Percentiles rank a stretch among this genome's conserved stretches.
Conservation (phyloP, 169 alveolate species). For the Perkinsus marinus region DNA sequence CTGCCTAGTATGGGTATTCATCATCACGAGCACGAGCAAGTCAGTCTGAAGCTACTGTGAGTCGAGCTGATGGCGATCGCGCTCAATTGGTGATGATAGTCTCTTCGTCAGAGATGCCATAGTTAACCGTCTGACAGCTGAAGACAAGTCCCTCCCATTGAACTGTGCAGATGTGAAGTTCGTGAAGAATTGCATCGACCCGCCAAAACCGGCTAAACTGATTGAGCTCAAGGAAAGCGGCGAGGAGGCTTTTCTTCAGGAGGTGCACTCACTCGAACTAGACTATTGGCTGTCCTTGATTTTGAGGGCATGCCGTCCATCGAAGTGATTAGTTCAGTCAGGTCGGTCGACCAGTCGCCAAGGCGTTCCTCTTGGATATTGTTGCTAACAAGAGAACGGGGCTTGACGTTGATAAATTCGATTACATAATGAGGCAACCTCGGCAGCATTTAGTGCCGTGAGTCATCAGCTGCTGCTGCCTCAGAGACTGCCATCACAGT, state of each 20-base stretch:
- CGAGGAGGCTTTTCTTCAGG: slow-evolving; percentile 3
- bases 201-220: not conserved
- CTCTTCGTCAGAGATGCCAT: not conserved
- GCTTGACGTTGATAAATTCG: slow-evolving; percentile 73
- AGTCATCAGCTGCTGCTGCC: slow-evolving; percentile 34
- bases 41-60: not conserved
- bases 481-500: slow-evolving; percentile 19
- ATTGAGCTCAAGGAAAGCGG: not conserved
- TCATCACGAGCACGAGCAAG: not conserved
- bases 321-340: too few species aligned
- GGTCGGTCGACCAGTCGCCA: not conserved
- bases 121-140: not conserved
- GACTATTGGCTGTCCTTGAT: too few species aligned
- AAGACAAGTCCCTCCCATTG: not conserved
- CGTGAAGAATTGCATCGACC: not conserved
- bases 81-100: not conserved
- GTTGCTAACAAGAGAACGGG: slow-evolving; percentile 64
- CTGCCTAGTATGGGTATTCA: slow-evolving; percentile 11
- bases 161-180: not conserved
- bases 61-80: not conserved
- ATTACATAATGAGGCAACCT: slow-evolving; percentile 66
- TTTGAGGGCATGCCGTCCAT: too few species aligned
- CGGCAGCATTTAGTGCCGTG: not conserved
- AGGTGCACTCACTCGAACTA: slow-evolving; percentile 18
- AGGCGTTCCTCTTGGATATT: slow-evolving; percentile 49